phyloP scores from a whole-genome alignment of 108 stramenopile genomes.

The Pseudonitzschia multiseries region DNA sequence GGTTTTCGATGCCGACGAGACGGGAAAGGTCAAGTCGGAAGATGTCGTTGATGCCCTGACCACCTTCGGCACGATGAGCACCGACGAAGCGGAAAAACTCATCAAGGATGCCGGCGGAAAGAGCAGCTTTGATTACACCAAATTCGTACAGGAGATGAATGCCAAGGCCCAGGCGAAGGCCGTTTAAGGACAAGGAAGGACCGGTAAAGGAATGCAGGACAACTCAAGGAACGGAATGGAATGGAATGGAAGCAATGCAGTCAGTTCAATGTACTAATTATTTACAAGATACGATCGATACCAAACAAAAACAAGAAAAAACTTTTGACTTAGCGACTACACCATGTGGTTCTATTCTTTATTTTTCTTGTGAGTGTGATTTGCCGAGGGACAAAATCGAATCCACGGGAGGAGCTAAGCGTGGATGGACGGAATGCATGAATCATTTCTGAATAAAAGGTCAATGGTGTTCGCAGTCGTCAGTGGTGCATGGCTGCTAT shows the following conservation, averaged over 20 bases:
- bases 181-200: not conserved
- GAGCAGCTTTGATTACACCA: constrained; percentile 8
- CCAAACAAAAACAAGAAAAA: not conserved
- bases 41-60: not conserved
- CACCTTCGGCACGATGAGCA: not conserved
- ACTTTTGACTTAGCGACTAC: too few relatives aligned
- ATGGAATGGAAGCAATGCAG: not conserved
- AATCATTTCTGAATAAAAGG: too few relatives aligned
- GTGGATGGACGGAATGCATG: too few relatives aligned
- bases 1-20: not conserved
- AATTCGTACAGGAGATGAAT: constrained; percentile 7
- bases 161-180: not conserved
- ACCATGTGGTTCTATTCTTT: not conserved
- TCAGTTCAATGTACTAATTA: too few relatives aligned
- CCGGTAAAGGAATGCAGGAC: not conserved
- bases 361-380: too few relatives aligned
- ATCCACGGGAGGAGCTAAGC: too few relatives aligned
- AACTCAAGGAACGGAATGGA: not conserved
- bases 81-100: not conserved
- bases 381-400: too few relatives aligned
- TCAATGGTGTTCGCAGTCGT: too few relatives aligned
- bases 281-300: too few relatives aligned
- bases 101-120: constrained; percentile 13
- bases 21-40: not conserved
- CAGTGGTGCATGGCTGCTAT: too few relatives aligned